Conservation (phyloP, 257 asterid genomes). For the Gardenia jasminoides region DNA sequence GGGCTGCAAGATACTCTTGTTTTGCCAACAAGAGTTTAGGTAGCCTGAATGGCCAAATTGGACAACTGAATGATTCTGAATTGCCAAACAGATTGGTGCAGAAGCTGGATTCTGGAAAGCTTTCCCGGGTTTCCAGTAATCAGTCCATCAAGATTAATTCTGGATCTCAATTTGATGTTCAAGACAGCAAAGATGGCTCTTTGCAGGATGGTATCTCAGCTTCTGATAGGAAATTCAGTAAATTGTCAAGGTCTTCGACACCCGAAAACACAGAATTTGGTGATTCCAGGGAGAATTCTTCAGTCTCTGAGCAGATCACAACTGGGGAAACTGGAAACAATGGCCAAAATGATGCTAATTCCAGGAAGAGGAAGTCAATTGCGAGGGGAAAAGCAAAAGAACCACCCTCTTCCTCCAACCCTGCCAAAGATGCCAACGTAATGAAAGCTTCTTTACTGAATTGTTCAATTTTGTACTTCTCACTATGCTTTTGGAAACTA, state of each 20-base stretch:
- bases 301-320: constrained; percentile 67
- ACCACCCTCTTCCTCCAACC: constrained; percentile 23
- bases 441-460: background rate
- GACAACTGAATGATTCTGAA: constrained; percentile 23
- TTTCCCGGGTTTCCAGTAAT: constrained; percentile 43
- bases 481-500: background rate
- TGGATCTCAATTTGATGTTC: constrained; percentile 42
- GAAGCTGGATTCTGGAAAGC: constrained; percentile 41
- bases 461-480: background rate
- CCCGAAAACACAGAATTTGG: constrained; percentile 44
- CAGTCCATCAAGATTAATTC: constrained; percentile 29
- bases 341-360: constrained; percentile 32
- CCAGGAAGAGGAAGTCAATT: constrained; percentile 69
- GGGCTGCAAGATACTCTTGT: constrained; percentile 72
- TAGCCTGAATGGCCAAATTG: constrained; percentile 25
- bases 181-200: constrained; percentile 37
- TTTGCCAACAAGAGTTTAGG: constrained; percentile 45
- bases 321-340: constrained; percentile 27
- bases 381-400: constrained; percentile 62
- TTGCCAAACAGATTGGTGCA: constrained; percentile 23
- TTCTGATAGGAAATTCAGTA: constrained; percentile 31
- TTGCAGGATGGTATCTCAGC: constrained; percentile 6
- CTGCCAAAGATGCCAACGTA: constrained; percentile 49
- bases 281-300: constrained; percentile 71
- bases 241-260: constrained; percentile 28